phyloP scores from a whole-genome alignment of 345 rosid genomes.

The Salix brachista region DNA sequence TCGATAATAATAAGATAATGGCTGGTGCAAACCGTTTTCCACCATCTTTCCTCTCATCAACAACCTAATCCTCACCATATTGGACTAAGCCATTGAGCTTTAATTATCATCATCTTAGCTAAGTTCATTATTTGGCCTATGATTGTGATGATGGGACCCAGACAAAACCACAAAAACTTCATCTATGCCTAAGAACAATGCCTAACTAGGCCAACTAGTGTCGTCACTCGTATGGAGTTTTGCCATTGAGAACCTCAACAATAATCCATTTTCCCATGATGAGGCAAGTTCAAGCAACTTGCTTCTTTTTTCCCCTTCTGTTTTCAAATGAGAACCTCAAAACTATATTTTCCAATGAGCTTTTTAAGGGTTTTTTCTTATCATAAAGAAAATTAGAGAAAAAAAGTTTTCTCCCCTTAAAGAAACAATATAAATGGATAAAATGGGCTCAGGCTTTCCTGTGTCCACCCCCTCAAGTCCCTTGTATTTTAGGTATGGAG shows the following conservation, averaged over 20 bases:
- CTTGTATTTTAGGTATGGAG: too few species aligned
- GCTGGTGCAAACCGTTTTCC: not conserved
- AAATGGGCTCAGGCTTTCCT: conserved; percentile 1
- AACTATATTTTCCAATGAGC: not conserved
- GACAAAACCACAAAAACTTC: not conserved
- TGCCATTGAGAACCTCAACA: not conserved
- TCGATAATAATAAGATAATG: not conserved
- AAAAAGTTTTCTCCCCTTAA: not conserved
- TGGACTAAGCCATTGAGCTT: not conserved
- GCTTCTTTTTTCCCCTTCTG: not conserved
- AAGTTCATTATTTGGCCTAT: not conserved
- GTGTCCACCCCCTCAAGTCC: conserved; percentile 2
- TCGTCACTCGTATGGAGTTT: not conserved
- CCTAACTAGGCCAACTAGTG: not conserved
- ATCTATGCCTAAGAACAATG: not conserved
- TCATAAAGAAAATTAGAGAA: not conserved
- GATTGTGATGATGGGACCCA: not conserved
- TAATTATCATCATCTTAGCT: not conserved
- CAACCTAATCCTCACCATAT: not conserved
- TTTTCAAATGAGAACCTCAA: not conserved
- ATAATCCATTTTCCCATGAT: not conserved
- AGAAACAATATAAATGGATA: conserved; percentile 8
- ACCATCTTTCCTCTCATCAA: not conserved
- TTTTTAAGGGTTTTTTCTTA: not conserved
- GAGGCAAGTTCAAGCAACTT: not conserved